phyloP scores from a whole-genome alignment of 2,329 filamentous ascomycete species.

The Didymella sp. region DNA sequence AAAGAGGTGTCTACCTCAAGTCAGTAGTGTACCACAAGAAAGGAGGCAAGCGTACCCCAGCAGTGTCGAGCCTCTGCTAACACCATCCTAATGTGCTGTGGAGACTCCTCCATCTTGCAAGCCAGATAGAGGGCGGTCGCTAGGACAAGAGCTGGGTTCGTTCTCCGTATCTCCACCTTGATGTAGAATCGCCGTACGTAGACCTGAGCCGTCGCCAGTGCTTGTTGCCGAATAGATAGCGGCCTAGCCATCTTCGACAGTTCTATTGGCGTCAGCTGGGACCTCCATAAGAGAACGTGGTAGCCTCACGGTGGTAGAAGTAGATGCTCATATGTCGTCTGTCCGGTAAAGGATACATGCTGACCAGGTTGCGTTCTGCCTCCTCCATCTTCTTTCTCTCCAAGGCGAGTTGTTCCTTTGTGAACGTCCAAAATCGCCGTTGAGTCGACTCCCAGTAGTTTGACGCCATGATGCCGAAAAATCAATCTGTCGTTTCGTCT shows the following conservation, averaged over 20 bases:
- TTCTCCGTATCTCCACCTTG: constrained; percentile 87
- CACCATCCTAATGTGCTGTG: constrained; percentile 92
- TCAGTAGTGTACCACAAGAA: constrained; percentile 11
- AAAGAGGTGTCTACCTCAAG: constrained; percentile 42
- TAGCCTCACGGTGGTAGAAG: constrained; percentile 79
- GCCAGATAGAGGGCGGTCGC: constrained; percentile 95
- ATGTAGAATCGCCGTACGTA: constrained; percentile 95
- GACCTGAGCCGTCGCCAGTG: constrained; percentile 89
- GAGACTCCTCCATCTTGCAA: constrained; percentile 97
- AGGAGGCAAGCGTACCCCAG: constrained; percentile 37
- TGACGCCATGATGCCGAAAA: constrained; percentile 72
- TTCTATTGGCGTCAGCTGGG: constrained; percentile 54
- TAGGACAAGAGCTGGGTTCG: constrained; percentile 90
- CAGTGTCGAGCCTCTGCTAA: constrained; percentile 83
- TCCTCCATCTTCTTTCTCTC: constrained; percentile 80
- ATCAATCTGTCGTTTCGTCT: not conserved
- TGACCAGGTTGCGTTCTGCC: constrained; percentile 74
- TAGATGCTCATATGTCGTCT: constrained; percentile 85
- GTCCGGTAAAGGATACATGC: constrained; percentile 83
- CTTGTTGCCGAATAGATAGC: constrained; percentile 85
- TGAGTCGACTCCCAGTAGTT: constrained; percentile 98
- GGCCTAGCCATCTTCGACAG: constrained; percentile 83
- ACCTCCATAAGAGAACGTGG: no score
- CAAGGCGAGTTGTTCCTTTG: constrained; percentile 77
- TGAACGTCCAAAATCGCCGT: constrained; percentile 87